Conservation (phyloP, 768 basidiomycete genomes). For the Pleurotus eryngii region DNA sequence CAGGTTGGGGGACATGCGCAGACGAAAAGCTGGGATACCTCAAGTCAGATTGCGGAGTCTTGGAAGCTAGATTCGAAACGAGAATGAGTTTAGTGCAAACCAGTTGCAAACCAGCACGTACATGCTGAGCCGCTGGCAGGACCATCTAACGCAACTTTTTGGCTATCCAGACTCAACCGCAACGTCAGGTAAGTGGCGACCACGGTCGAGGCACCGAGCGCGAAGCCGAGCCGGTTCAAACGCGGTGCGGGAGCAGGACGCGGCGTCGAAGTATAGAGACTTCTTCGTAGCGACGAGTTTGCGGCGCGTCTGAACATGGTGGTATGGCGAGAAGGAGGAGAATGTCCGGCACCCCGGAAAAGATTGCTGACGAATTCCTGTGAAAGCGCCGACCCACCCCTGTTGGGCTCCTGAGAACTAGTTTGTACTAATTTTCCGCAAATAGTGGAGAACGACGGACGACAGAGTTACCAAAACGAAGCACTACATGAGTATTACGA, state of each 20-base stretch:
- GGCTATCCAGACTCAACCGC: conserved; percentile 38
- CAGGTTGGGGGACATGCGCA: background rate
- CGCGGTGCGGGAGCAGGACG: conserved; percentile 18
- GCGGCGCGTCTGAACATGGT: conserved; percentile 54
- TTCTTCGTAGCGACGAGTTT: conserved; percentile 50
- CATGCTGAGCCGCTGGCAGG: conserved; percentile 19
- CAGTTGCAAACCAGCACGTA: conserved; percentile 19
- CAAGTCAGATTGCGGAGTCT: background rate
- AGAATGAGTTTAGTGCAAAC: background rate
- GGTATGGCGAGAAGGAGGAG: background rate
- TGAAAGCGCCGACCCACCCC: background rate
- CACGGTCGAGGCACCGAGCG: conserved; percentile 42
- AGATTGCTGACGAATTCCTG: conserved; percentile 12
- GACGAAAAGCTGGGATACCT: conserved; percentile 5
- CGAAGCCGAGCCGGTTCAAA: conserved; percentile 27
- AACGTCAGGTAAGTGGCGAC: conserved; percentile 47
- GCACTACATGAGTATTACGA: background rate
- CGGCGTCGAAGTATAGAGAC: conserved; percentile 42
- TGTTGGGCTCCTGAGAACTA: background rate
- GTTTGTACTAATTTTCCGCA: background rate
- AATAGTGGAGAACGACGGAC: background rate
- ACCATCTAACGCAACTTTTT: conserved; percentile 46
- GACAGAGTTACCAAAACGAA: background rate
- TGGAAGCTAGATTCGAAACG: background rate
- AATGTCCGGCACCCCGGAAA: conserved; percentile 6